phyloP scores from a whole-genome alignment of 345 rosid species.

The Carallia pectinifolia region DNA sequence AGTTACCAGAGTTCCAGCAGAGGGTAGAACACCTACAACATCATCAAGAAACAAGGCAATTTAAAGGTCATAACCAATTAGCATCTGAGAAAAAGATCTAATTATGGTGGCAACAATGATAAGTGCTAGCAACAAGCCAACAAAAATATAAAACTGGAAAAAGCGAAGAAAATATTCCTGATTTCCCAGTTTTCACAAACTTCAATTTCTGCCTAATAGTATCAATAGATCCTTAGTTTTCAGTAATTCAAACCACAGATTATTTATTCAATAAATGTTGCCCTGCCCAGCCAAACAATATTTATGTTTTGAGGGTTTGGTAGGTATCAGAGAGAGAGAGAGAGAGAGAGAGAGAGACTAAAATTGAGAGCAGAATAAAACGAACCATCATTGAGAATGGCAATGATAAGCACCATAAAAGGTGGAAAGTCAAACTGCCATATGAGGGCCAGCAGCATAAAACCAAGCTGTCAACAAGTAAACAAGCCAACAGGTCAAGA shows the following conservation, averaged over 20 bases:
- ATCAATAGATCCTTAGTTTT: too few relatives aligned
- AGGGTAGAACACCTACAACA: not conserved
- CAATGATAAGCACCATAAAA: slow-evolving; percentile 98
- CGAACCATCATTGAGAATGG: slow-evolving; percentile 93
- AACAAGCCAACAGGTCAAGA: slow-evolving; percentile 4
- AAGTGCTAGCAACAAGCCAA: not conserved
- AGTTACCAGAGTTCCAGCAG: slow-evolving; percentile 14
- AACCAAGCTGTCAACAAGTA: slow-evolving; percentile 70
- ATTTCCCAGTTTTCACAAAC: not conserved
- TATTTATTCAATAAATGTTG: too few relatives aligned
- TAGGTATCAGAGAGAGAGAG: too few relatives aligned
- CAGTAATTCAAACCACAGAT: too few relatives aligned
- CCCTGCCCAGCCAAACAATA: too few relatives aligned
- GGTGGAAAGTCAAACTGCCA: slow-evolving; percentile 99
- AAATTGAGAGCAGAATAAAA: not conserved
- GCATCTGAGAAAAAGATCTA: too few relatives aligned
- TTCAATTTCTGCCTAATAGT: too few relatives aligned
- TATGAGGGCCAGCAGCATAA: slow-evolving; percentile 94
- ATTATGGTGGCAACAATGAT: not conserved
- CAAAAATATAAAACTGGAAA: not conserved
- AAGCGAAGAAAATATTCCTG: not conserved
- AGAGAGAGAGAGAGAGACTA: too few relatives aligned
- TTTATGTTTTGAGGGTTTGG: too few relatives aligned
- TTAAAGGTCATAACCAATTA: too few relatives aligned
- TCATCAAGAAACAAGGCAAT: not conserved